phyloP scores from a whole-genome alignment of 345 rosid species.

The Salix koriyanagi region DNA sequence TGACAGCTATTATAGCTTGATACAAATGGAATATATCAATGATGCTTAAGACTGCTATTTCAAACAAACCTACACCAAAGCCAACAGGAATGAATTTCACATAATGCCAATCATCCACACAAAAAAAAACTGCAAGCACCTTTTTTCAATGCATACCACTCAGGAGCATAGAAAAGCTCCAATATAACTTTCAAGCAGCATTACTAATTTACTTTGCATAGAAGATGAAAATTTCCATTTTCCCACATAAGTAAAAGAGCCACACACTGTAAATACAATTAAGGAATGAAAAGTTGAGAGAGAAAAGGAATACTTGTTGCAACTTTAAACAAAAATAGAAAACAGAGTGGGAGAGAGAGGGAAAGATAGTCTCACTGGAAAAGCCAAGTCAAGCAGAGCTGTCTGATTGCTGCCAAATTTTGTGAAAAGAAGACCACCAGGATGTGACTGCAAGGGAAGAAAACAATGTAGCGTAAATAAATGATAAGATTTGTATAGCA shows the following conservation, averaged over 20 bases:
- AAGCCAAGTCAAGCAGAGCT: conserved; percentile 82
- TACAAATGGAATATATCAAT: background rate
- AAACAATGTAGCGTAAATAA: conserved; percentile 12
- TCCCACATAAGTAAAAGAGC: background rate
- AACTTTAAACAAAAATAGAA: background rate
- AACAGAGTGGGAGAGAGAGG: background rate
- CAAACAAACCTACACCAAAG: background rate
- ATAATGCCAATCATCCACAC: background rate
- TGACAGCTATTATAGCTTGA: background rate
- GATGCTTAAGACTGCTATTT: background rate
- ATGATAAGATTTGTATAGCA: background rate
- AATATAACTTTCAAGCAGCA: background rate
- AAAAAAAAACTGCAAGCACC: background rate
- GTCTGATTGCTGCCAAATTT: conserved; percentile 81
- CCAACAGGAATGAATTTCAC: background rate
- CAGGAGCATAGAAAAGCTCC: background rate
- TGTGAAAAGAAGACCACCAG: conserved; percentile 79
- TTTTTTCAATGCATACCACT: background rate
- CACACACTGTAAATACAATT: background rate
- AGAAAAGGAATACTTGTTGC: background rate
- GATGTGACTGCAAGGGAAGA: conserved; percentile 67
- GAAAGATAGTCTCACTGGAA: conserved; percentile 50
- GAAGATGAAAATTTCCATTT: background rate
- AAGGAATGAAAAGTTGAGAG: background rate
- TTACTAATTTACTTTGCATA: too few relatives aligned